Percentiles rank a stretch among this genome's conserved stretches.
phyloP scores from a whole-genome alignment of 1,284 basidiomycete species.

The Coniophora puteana region DNA sequence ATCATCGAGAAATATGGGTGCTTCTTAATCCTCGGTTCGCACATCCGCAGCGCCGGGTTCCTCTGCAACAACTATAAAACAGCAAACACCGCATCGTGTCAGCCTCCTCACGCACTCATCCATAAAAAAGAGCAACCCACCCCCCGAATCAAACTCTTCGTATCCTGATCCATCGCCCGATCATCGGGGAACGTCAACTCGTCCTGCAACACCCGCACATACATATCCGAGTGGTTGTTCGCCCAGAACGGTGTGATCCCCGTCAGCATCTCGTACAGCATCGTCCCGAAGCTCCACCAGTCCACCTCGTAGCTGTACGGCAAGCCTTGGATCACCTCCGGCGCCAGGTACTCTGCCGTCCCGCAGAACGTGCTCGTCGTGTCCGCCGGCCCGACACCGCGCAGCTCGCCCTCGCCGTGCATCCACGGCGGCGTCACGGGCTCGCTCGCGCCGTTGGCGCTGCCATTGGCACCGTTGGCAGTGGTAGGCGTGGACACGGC shows the following conservation, averaged over 20 bases:
- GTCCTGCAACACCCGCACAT: conserved; percentile 84
- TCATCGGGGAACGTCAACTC: conserved; percentile 89
- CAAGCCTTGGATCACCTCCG: conserved; percentile 89
- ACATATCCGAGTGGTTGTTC: conserved; percentile 93
- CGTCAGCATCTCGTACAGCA: conserved; percentile 93
- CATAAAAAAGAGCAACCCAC: conserved; percentile 43
- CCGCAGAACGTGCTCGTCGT: conserved; percentile 84
- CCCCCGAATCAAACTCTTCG: conserved; percentile 91
- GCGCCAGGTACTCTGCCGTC: conserved; percentile 92
- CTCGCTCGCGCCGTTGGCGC: conserved; percentile 36
- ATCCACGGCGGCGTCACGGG: conserved; percentile 69
- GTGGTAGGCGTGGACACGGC: too few relatives aligned
- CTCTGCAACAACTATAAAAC: conserved; percentile 77
- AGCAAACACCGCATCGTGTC: conserved; percentile 12
- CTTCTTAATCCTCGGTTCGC: conserved; percentile 89
- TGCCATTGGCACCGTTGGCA: too few relatives aligned
- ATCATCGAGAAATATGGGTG: conserved; percentile 98
- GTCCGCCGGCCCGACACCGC: conserved; percentile 46
- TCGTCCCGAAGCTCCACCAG: conserved; percentile 98
- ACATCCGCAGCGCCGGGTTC: conserved; percentile 86
- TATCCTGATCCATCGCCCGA: conserved; percentile 88
- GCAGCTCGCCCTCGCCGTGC: conserved; percentile 50
- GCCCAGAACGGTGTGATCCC: conserved; percentile 94
- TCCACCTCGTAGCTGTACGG: conserved; percentile 95
- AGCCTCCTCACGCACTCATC: too few relatives aligned